Conservation (phyloP, 1,284 basidiomycete species). For the Trichosporon sp. region DNA sequence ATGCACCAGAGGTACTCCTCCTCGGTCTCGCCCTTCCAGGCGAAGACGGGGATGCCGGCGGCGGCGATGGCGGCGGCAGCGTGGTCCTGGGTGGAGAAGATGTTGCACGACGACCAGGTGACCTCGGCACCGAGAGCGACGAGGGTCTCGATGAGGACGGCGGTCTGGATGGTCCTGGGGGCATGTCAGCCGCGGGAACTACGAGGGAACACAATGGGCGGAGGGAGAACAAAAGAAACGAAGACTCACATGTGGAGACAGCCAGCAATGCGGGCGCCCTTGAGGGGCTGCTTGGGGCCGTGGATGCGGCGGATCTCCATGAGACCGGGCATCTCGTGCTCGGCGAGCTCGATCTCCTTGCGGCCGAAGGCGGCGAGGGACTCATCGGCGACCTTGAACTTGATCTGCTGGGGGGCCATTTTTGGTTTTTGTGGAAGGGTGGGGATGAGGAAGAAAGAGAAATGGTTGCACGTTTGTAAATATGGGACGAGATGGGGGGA, state of each 20-base stretch:
- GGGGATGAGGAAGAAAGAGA: slow-evolving; percentile 11
- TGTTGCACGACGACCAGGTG: slow-evolving; percentile 99
- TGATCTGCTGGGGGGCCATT: slow-evolving; percentile 21
- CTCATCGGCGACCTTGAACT: slow-evolving; percentile 62
- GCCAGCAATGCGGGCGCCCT: slow-evolving; percentile 93
- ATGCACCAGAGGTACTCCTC: slow-evolving; percentile 99
- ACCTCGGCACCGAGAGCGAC: slow-evolving; percentile 94
- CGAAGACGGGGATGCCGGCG: slow-evolving; percentile 95
- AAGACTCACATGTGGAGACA: slow-evolving; percentile 81
- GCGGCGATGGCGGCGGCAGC: slow-evolving; percentile 97
- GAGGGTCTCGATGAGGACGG: slow-evolving; percentile 94
- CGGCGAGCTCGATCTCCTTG: slow-evolving; percentile 97
- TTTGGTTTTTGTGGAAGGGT: slow-evolving; percentile 1
- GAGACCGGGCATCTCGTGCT: slow-evolving; percentile 63
- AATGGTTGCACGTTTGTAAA: slow-evolving; percentile 4
- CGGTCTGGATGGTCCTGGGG: slow-evolving; percentile 88
- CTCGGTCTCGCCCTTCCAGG: slow-evolving; percentile 99
- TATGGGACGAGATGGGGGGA: not conserved
- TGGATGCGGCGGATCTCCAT: slow-evolving; percentile 89
- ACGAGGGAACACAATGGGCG: too few relatives aligned
- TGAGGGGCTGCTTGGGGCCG: slow-evolving; percentile 75
- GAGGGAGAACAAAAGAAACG: too few relatives aligned
- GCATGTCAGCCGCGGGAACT: not conserved
- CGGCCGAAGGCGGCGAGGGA: slow-evolving; percentile 79
- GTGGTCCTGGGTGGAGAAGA: slow-evolving; percentile 99